Conservation (phyloP, 2,329 filamentous ascomycete species). For the Colletotrichum nymphaeae region DNA sequence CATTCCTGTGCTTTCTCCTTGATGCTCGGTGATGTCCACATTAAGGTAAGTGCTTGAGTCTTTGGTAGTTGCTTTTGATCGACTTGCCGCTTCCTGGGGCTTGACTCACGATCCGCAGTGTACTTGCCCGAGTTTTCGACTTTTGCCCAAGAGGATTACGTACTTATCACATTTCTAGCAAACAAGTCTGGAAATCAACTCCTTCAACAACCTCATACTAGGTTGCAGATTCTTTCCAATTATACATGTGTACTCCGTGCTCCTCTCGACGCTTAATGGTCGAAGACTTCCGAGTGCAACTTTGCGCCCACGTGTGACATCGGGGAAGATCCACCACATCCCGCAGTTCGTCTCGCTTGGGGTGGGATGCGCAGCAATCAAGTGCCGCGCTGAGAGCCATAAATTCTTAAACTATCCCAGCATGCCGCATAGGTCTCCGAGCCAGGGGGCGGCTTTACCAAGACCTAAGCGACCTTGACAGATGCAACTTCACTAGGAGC, state of each 20-base stretch:
- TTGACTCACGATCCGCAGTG: background rate
- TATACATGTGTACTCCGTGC: background rate
- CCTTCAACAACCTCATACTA: background rate
- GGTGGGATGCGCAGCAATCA: background rate
- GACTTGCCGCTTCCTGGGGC: background rate
- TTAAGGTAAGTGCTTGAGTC: background rate
- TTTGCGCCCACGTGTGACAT: background rate
- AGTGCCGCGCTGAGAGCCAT: background rate
- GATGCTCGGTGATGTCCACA: background rate
- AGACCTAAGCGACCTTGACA: no score
- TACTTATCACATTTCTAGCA: background rate
- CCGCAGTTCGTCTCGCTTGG: background rate
- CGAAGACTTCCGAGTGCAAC: background rate
- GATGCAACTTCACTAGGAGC: no score
- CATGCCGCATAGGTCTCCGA: no score
- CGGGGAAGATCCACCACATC: background rate
- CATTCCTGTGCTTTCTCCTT: background rate
- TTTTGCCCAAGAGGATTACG: background rate
- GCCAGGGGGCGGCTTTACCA: no score
- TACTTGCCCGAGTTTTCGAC: background rate
- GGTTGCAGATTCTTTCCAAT: no score
- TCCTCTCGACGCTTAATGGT: background rate
- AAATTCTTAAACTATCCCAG: background rate
- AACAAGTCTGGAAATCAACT: background rate
- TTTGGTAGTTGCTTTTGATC: background rate